Evolutionary conservation across 2,329 filamentous ascomycete species (phyloP), one percentile per base, ranked within the genome.

Genomic region (Exophiala bonariae): DNA sequence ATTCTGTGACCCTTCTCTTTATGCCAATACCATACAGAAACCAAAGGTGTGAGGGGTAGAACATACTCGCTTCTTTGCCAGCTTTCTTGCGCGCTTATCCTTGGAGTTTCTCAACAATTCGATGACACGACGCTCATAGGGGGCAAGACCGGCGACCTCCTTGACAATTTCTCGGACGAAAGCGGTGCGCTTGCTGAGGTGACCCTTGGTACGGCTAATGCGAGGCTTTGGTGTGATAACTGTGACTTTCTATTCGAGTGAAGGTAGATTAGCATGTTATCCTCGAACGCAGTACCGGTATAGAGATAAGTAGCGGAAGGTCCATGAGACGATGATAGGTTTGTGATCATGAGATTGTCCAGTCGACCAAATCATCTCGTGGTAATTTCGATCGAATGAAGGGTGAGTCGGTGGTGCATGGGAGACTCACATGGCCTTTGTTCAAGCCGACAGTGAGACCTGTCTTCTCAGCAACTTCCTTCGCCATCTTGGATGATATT

Each of bases 61-160:
- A 82, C 86, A 63, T 56, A 55, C 58, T 49, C 57, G 49, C 59
- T 60, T 56, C 57, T 60, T 59, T 37, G 57, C 55, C 57, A 60
- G 41, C 61, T 63, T 58, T 43, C 56, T 49, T 17, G 58, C 57
- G 31, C 58, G 46, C 56, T 61, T 60, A 49, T 99, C 93, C 82
- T 95, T 95, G 81, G 83, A 86, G 87, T 99, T 99, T 69, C 93
- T 89, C 77, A 99, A 87, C 73, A 99, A 81, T 84, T 99, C 93
- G 72, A 99, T 95, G 66, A 99, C 89, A 72, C 93, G 90, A 77
- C 93, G 92, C 86, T 99, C 93, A 75, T 99, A 93, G 68, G 89
- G 89, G 64, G 89, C 89, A 64, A 93, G 87, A 70, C 88, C 93
- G 75, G 91, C 85, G 74, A 97, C 93, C 81, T 99, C 93, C 83